Evolutionary conservation across 148 eudicot species (phyloP).

Genomic region (Persicaria maculosa): DNA sequence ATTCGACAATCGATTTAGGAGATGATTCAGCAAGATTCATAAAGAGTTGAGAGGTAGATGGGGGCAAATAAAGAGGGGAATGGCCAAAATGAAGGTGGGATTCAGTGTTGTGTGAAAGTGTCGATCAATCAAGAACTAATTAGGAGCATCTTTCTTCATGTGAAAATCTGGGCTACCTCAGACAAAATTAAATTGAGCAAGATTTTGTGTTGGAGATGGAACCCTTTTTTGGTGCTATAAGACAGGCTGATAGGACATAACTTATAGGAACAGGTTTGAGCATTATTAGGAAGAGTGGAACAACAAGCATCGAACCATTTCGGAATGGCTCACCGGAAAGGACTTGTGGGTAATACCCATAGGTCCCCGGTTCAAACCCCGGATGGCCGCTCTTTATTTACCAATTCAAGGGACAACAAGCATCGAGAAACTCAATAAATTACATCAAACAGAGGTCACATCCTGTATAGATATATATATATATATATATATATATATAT

Average conservation of each 20-base stretch:
- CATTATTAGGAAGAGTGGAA: conserved; percentile 5
- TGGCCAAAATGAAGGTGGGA: conserved; percentile 1
- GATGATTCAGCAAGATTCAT: background rate
- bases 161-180: conserved; percentile 3
- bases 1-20: background rate
- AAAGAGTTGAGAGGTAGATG: background rate
- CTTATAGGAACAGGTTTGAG: background rate
- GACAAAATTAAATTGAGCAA: conserved; percentile 11
- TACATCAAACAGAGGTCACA: no score
- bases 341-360: no score
- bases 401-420: background rate
- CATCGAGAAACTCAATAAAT: no score
- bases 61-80: background rate
- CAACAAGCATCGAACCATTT: no score
- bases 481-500: no score
- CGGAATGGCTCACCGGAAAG: no score
- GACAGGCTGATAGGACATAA: conserved; percentile 8
- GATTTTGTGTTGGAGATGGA: background rate
- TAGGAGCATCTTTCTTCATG: background rate
- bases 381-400: no score
- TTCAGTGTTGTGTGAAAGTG: background rate
- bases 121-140: background rate
- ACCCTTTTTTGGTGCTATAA: background rate
- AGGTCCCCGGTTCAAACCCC: no score
- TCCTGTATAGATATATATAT: no score